Conservation (phyloP, 2,329 filamentous ascomycete species). For the Septoria petroselini region DNA sequence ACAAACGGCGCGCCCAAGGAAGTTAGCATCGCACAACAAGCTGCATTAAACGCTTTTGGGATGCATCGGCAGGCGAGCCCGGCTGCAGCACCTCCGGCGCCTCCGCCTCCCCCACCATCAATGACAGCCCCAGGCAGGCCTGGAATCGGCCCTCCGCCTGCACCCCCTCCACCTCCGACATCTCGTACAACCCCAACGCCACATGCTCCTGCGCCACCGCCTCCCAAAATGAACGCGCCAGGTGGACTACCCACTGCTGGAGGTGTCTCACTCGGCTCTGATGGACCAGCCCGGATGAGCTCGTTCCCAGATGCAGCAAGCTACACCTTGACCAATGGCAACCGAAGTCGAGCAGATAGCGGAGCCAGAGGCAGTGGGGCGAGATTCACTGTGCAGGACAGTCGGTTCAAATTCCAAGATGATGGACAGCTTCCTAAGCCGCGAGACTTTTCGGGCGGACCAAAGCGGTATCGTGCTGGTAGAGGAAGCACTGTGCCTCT, state of each 20-base stretch:
- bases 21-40: conserved; percentile 56
- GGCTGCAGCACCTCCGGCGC: conserved; percentile 40
- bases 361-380: conserved; percentile 21
- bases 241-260: conserved; percentile 33
- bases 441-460: conserved; percentile 70
- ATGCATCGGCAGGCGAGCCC: conserved; percentile 39
- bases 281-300: conserved; percentile 14
- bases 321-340: conserved; percentile 43
- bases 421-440: conserved; percentile 82
- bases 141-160: conserved; percentile 33
- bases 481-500: conserved; percentile 91
- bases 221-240: conserved; percentile 30
- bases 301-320: conserved; percentile 30
- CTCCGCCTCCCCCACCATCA: conserved; percentile 34
- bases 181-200: conserved; percentile 16
- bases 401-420: conserved; percentile 80
- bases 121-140: conserved; percentile 39
- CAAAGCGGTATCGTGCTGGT: conserved; percentile 81
- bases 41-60: conserved; percentile 56
- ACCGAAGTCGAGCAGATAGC: conserved; percentile 25
- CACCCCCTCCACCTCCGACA: conserved; percentile 45
- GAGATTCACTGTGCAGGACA: conserved; percentile 51
- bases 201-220: conserved; percentile 36
- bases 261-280: conserved; percentile 23
- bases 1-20: conserved; percentile 40